Base-by-base conservation (phyloP, 768 basidiomycete species). In the Rhodotorula kratochvilovae region DNA sequence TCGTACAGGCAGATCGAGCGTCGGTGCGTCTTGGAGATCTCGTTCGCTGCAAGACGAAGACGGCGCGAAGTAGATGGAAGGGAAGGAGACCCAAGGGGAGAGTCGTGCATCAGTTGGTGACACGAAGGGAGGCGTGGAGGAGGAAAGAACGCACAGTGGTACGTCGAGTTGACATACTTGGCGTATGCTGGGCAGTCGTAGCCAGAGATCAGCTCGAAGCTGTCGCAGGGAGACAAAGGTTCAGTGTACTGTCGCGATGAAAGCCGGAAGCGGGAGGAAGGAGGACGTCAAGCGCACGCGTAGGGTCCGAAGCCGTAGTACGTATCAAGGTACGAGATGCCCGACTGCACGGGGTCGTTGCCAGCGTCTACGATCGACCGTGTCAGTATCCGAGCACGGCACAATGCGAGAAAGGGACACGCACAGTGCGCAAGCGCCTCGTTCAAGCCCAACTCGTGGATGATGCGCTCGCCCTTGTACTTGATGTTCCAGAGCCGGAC, bases 111-210 rank as follows among this genome's bases (percentile, higher is more conserved):
- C 27, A 27, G n/a, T 12, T n/a, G n/a, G 50, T 7, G 27, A 53
- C n/a, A n/a, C 16, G 12, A 2, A 31, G 51, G 51, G 25, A 53
- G n/a, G 10, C 11, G 8, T 10, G 55, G 16, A 17, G 55, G 21
- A 10, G 33, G 23, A 21, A 7, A 3, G 16, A 27, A 54, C 55
- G 33, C 33, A 56, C 55, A 56, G 67, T 80, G 78, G 77, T 77
- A 79, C 2, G 75, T 78, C 13, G 76, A 68, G 66, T 79, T 74
- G 61, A 79, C 70, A 67, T 68, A 81, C 43, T 70, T 58, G 19
- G 80, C 77, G 43, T 80, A 77, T 0, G 62, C 12, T 0, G 80
- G 80, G 63, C 79, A 78, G 67, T 81, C 80, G 65, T 76, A 80
- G 1, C 79, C 80, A 0, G 68, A 67, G n/a, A 80, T 59, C 4